Evolutionary conservation across 306 rosid genomes (phyloP).

Genomic region (Quercus bicolor): DNA sequence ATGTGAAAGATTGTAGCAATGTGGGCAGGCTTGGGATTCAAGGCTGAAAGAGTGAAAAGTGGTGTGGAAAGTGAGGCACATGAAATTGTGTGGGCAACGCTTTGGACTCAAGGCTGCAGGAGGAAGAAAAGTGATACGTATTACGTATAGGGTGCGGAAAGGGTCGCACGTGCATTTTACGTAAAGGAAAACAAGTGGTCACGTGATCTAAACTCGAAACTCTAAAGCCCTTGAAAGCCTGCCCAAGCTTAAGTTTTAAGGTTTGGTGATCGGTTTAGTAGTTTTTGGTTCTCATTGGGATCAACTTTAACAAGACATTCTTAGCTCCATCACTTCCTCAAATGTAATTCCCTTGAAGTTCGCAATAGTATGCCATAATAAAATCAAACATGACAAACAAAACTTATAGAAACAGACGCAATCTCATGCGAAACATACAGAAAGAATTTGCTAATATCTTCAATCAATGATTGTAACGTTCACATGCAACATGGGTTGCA

Average conservation of each 20-base stretch:
- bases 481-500: background rate
- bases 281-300: slow-evolving; percentile 16
- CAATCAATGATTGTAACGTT: background rate
- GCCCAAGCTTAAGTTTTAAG: slow-evolving; percentile 28
- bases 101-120: slow-evolving; percentile 37
- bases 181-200: slow-evolving; percentile 36
- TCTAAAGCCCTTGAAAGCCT: slow-evolving; percentile 28
- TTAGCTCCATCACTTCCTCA: background rate
- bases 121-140: background rate
- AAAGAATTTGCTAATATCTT: background rate
- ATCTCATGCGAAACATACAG: background rate
- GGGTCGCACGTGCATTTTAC: slow-evolving; percentile 47
- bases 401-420: background rate
- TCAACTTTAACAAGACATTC: slow-evolving; percentile 24
- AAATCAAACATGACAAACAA: background rate
- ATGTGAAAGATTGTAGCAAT: background rate
- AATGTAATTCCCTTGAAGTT: background rate
- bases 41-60: slow-evolving; percentile 16
- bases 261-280: background rate
- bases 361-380: background rate
- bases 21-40: slow-evolving; percentile 33
- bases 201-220: slow-evolving; percentile 31
- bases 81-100: slow-evolving; percentile 19
- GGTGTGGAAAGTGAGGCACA: slow-evolving; percentile 11
- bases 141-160: slow-evolving; percentile 6